Evolutionary conservation across 1,139 yeast species (phyloP).

Genomic region (Pichia norvegensis): DNA sequence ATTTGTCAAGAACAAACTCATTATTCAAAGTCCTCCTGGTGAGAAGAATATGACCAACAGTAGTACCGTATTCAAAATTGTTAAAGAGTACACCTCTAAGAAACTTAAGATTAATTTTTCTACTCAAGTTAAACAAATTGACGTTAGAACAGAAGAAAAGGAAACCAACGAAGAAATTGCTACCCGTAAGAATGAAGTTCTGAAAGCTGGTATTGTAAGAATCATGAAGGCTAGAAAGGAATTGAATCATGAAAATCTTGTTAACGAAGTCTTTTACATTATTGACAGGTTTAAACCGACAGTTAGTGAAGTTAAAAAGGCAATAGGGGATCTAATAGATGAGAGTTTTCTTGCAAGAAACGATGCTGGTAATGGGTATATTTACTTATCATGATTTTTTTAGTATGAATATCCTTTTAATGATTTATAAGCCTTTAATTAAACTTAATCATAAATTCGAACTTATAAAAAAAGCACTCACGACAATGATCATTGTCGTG

Average conservation of each 20-base stretch:
- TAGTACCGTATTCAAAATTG: slow-evolving; percentile 62
- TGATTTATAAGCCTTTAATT: no score
- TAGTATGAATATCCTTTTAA: neutral
- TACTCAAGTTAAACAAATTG: slow-evolving; percentile 53
- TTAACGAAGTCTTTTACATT: slow-evolving; percentile 85
- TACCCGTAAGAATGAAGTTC: slow-evolving; percentile 76
- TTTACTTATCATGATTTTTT: slow-evolving; percentile 54
- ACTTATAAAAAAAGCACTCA: no score
- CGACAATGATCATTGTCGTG: neutral
- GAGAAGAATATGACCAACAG: slow-evolving; percentile 39
- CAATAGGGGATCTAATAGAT: slow-evolving; percentile 79
- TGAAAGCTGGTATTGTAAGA: slow-evolving; percentile 91
- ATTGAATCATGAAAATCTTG: slow-evolving; percentile 69
- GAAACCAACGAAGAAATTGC: slow-evolving; percentile 81
- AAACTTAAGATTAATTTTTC: slow-evolving; percentile 81
- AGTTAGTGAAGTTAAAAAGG: slow-evolving; percentile 77
- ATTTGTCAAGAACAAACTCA: slow-evolving; percentile 67
- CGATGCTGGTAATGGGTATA: slow-evolving; percentile 53
- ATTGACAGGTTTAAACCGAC: slow-evolving; percentile 82
- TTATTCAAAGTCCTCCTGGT: slow-evolving; percentile 58
- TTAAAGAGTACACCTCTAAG: slow-evolving; percentile 77
- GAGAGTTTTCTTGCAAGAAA: slow-evolving; percentile 81
- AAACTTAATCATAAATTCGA: no score
- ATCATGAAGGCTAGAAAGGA: slow-evolving; percentile 91
- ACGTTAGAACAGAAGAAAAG: slow-evolving; percentile 67